Evolutionary conservation across 805 yeast genomes (phyloP).

Genomic region (Saccharomyces eubayanus): DNA sequence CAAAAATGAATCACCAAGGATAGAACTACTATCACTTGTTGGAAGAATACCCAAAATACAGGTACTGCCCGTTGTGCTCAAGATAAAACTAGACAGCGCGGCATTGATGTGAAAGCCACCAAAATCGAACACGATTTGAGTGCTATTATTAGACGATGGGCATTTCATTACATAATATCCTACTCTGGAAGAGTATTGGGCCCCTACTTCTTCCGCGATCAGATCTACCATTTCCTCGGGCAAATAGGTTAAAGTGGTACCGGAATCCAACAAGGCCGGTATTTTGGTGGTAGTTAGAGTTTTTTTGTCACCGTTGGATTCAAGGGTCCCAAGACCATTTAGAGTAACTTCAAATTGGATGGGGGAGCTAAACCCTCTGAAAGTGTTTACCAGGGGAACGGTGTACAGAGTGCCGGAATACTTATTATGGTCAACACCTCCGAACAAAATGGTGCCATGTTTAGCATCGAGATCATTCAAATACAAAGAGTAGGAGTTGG

Average conservation of each 20-base stretch:
- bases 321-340: neutral
- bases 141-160: conserved; percentile 20
- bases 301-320: neutral
- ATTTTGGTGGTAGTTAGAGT: conserved; percentile 22
- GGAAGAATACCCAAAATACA: conserved; percentile 39
- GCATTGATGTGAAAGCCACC: conserved; percentile 49
- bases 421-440: conserved; percentile 62
- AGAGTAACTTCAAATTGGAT: conserved; percentile 16
- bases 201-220: conserved; percentile 30
- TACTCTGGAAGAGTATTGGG: conserved; percentile 32
- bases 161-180: conserved; percentile 43
- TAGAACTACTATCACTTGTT: conserved; percentile 20
- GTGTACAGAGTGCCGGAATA: conserved; percentile 44
- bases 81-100: conserved; percentile 35
- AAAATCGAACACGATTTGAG: conserved; percentile 40
- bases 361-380: conserved; percentile 13
- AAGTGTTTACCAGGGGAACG: conserved; percentile 42
- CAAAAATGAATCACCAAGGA: conserved; percentile 51
- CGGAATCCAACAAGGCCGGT: conserved; percentile 45
- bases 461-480: conserved; percentile 38
- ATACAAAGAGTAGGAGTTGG: conserved; percentile 54
- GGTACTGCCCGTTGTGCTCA: conserved; percentile 12
- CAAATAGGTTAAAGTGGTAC: conserved; percentile 44
- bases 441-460: conserved; percentile 56
- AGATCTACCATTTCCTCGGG: conserved; percentile 31